A percentile compares a stretch with the other conserved stretches of the same genome.
These are phyloP conservation scores for Fraxinus platypoda DNA, from an alignment of 305 asterid genomes.

Conservation along the genomic window DNA sequence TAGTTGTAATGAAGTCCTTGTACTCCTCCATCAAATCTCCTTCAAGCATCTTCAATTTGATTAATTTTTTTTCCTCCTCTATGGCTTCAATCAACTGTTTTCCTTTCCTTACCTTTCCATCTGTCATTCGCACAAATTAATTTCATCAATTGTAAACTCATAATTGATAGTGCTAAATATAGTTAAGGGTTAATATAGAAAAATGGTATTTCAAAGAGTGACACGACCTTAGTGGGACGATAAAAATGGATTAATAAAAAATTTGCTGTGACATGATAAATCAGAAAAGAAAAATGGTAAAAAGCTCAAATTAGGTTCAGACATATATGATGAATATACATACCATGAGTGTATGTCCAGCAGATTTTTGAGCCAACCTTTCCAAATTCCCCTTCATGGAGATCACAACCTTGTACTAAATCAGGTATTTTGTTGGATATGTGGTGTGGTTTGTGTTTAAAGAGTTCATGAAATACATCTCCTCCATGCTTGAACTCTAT, in stretches of 20 bases:
- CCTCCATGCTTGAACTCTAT: slow-evolving; percentile 37
- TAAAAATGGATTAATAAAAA: not conserved
- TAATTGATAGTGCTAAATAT: not conserved
- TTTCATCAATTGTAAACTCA: not conserved
- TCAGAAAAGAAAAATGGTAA: not conserved
- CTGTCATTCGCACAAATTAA: not conserved
- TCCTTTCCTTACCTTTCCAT: not conserved
- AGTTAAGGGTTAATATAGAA: not conserved
- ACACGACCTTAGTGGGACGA: not conserved
- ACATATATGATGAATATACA: not conserved
- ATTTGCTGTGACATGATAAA: not conserved
- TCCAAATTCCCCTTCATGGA: slow-evolving; percentile 39
- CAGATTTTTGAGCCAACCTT: slow-evolving; percentile 28
- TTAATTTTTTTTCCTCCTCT: slow-evolving; percentile 22
- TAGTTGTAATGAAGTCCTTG: slow-evolving; percentile 20
- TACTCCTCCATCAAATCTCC: slow-evolving; percentile 32
- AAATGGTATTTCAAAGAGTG: not conserved
- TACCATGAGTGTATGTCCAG: slow-evolving; percentile 43
- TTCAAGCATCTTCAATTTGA: slow-evolving; percentile 23
- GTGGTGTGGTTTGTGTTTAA: slow-evolving; percentile 29
- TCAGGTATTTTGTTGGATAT: slow-evolving; percentile 27
- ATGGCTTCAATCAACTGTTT: slow-evolving; percentile 10
- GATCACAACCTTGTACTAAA: slow-evolving; percentile 30
- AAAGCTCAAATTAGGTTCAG: not conserved
- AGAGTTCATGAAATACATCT: slow-evolving; percentile 36